These are phyloP conservation scores for Inosperma sp. DNA, from an alignment of 768 basidiomycete genomes.

Conservation along the genomic window DNA sequence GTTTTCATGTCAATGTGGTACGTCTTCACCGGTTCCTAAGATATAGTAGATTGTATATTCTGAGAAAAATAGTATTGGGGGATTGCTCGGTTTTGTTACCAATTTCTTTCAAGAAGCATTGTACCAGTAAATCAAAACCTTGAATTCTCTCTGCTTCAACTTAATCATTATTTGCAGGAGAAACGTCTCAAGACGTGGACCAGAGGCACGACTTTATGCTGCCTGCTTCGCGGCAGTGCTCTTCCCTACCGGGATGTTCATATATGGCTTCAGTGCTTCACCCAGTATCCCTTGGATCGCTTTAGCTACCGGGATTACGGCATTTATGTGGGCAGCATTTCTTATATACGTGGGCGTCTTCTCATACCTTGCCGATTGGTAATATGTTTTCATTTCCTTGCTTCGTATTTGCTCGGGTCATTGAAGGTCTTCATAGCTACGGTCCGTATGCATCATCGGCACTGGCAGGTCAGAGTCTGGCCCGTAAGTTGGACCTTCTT, in stretches of 20 bases:
- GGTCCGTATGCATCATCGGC: constrained; percentile 65
- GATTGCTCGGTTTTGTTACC: constrained; percentile 42
- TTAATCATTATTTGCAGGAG: constrained; percentile 22
- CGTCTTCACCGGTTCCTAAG: constrained; percentile 15
- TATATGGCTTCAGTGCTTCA: constrained; percentile 67
- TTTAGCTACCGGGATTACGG: constrained; percentile 47
- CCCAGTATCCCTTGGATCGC: constrained; percentile 56
- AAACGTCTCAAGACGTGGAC: constrained; percentile 32
- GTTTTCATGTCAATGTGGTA: constrained; percentile 57
- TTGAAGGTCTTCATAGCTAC: constrained; percentile 32
- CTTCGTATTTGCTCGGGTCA: not conserved
- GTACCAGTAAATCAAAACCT: constrained; percentile 39
- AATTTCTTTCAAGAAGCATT: constrained; percentile 47
- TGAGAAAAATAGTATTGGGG: constrained; percentile 43
- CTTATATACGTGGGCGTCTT: constrained; percentile 59
- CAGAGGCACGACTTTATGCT: constrained; percentile 58
- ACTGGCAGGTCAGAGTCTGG: constrained; percentile 61
- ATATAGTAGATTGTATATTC: constrained; percentile 6
- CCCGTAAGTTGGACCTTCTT: constrained; percentile 35
- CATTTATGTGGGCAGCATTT: constrained; percentile 49
- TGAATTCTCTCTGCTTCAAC: not conserved
- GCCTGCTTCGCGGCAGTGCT: constrained; percentile 52
- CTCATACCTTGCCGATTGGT: constrained; percentile 62
- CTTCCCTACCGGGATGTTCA: constrained; percentile 59
- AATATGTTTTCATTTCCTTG: constrained; percentile 26